These are phyloP conservation scores for Pleurotus citrinopileatus DNA, from an alignment of 768 basidiomycete genomes.

Conservation along the genomic window DNA sequence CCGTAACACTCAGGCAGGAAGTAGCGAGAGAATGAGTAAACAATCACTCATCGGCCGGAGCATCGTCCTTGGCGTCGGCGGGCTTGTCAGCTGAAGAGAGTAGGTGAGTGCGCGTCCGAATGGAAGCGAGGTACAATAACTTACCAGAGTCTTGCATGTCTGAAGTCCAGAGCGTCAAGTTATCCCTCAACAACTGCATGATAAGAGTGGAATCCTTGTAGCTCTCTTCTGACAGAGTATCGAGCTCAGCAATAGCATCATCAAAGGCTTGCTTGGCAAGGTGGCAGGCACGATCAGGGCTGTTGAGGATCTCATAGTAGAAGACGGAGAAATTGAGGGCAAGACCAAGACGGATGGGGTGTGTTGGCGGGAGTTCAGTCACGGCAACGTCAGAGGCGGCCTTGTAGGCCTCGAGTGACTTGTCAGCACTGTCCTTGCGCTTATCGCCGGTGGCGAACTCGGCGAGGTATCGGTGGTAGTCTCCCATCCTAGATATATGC, in stretches of 20 bases:
- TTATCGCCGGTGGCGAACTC: conserved; percentile 98
- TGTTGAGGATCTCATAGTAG: conserved; percentile 99
- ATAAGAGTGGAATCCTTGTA: conserved; percentile 99
- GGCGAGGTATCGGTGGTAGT: conserved; percentile 91
- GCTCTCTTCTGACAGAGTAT: conserved; percentile 97
- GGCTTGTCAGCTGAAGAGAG: conserved; percentile 57
- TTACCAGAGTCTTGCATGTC: conserved; percentile 92
- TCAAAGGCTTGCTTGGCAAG: conserved; percentile 99
- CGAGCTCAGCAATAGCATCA: conserved; percentile 98
- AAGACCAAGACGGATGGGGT: conserved; percentile 97
- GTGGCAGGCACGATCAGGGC: conserved; percentile 96
- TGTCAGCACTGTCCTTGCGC: conserved; percentile 95
- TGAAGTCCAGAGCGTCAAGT: conserved; percentile 97
- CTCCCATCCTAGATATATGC: conserved; percentile 61
- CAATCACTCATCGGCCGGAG: conserved; percentile 63
- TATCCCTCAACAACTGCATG: conserved; percentile 95
- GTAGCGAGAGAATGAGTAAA: neutral
- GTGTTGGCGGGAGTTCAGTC: conserved; percentile 92
- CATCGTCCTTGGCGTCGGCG: conserved; percentile 68
- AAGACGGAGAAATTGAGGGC: conserved; percentile 99
- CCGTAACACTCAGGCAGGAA: conserved; percentile 16
- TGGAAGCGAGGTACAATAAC: conserved; percentile 22
- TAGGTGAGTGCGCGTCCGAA: conserved; percentile 7
- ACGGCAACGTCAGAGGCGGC: conserved; percentile 96
- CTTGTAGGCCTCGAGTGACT: conserved; percentile 97